phyloP scores from a whole-genome alignment of 83 land plant species.

The Larix sibirica region DNA sequence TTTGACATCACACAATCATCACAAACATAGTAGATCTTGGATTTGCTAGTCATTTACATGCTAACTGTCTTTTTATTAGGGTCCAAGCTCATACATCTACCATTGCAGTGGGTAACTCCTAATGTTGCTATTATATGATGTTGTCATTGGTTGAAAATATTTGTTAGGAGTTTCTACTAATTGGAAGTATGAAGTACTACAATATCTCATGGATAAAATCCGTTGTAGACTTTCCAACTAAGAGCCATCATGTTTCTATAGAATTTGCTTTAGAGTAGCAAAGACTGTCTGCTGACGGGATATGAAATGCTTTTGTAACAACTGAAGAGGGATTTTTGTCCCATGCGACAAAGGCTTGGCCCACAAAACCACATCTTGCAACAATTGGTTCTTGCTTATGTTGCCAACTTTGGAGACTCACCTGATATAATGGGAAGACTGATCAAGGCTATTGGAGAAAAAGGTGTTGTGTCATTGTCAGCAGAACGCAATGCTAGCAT shows the following conservation, averaged over 20 bases:
- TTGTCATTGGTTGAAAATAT: not conserved
- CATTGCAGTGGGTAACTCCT: not conserved
- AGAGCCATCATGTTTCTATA: slow-evolving; percentile 20
- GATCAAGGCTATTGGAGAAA: too few species aligned
- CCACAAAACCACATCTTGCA: too few species aligned
- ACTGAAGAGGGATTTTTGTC: slow-evolving; percentile 20
- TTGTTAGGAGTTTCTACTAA: slow-evolving; percentile 8
- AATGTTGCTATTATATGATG: not conserved
- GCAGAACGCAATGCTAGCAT: too few species aligned
- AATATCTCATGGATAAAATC: slow-evolving; percentile 19
- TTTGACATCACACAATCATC: not conserved
- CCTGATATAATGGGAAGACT: too few species aligned
- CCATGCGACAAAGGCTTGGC: too few species aligned
- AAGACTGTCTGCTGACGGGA: slow-evolving; percentile 54
- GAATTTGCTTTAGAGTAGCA: slow-evolving; percentile 58
- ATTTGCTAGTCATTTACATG: not conserved
- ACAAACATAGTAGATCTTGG: not conserved
- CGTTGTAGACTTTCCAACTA: slow-evolving; percentile 16
- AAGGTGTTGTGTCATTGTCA: too few species aligned
- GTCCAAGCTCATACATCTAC: not conserved
- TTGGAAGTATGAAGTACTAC: slow-evolving; percentile 6
- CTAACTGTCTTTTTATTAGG: not conserved
- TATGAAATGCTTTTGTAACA: slow-evolving; percentile 59
- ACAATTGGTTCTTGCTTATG: too few species aligned
- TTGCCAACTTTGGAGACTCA: too few species aligned